Conservation (phyloP, 176 grass and related monocot genomes). For the Stipa capillata region DNA sequence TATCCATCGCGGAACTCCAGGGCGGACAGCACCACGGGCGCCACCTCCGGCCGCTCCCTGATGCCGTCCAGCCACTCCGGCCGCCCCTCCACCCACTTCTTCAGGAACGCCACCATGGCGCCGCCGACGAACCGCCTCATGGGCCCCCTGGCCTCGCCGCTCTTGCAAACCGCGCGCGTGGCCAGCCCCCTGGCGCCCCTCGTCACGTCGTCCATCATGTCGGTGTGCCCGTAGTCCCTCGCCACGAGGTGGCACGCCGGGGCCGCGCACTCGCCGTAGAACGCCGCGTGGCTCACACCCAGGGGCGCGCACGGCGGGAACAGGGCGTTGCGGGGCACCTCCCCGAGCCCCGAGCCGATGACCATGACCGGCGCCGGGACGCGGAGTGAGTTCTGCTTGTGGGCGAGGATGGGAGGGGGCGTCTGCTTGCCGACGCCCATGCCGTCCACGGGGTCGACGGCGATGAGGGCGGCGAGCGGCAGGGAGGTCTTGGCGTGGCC, state of each 20-base stretch:
- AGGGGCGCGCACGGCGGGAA: constrained; percentile 56
- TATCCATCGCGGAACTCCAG: constrained; percentile 24
- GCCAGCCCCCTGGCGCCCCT: constrained; percentile 42
- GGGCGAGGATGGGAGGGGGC: constrained; percentile 51
- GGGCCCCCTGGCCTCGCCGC: constrained; percentile 45
- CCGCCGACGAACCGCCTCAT: constrained; percentile 79
- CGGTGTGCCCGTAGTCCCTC: constrained; percentile 66
- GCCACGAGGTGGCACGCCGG: constrained; percentile 66
- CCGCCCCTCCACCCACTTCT: constrained; percentile 29
- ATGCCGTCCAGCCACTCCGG: constrained; percentile 23
- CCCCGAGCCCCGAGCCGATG: constrained; percentile 73
- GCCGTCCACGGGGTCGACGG: constrained; percentile 83
- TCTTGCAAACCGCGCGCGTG: constrained; percentile 50
- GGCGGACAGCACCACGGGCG: constrained; percentile 50
- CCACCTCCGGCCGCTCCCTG: constrained; percentile 23
- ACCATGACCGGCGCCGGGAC: constrained; percentile 45
- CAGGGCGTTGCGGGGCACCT: constrained; percentile 23
- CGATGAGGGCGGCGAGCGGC: constrained; percentile 51
- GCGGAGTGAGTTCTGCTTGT: constrained; percentile 16
- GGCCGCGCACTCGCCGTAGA: constrained; percentile 44
- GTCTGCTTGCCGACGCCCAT: constrained; percentile 58
- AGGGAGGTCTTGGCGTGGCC: constrained; percentile 23
- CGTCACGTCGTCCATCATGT: constrained; percentile 88
- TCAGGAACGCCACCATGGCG: constrained; percentile 63
- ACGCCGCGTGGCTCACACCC: constrained; percentile 60